Base-by-base conservation (phyloP, 805 yeast genomes). In the Candida tibetensis region DNA sequence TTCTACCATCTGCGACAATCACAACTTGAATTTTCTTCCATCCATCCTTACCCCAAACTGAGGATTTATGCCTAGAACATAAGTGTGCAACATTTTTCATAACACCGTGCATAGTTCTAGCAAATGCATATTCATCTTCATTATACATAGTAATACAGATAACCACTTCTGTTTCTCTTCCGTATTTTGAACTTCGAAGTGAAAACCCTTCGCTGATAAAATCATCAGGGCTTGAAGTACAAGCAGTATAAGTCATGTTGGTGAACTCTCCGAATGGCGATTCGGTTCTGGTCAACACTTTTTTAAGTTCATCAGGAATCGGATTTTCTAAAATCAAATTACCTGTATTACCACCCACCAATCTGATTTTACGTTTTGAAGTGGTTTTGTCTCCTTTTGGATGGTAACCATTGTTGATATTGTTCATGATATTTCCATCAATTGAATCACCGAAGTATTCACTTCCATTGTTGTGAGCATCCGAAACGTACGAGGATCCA, bases 141-240 rank as follows among this genome's bases (percentile, higher is more conserved):
- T 93, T 93, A 67, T 91, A 93, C 98, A 93, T 91, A 22, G 99
- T 93, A 48, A 93, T 79, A 64, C 98, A 90, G 36, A 93, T 77
- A 31, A 85, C 89, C 27, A 93, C 68, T 64, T 95, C 98, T 19
- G 93, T 91, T 53, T 89, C 96, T 57, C 99, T 79, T 48, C 85
- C 87, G 57, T 80, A 76, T 46, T 87, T 91, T 5, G 87, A 83
- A 6, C 95, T 85, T 51, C 99, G 76, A 35, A 93, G 66, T 2
- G 90, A 81, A 62, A 90, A 93, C 0, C 98, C 98, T 33, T 77
- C 78, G 3, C 68, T 71, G 13, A 78, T 77, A 56, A 86, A 93
- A 25, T 85, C 83, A 61, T 90, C 93, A 2, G 99, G 96, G 40
- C 85, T 90, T 1, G 95, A 74, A 1, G 99, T 93, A 55, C 95